Evolutionary conservation across 2,329 filamentous ascomycete genomes (phyloP).

Genomic region (Ophiocordyceps camponoti-leonardi): DNA sequence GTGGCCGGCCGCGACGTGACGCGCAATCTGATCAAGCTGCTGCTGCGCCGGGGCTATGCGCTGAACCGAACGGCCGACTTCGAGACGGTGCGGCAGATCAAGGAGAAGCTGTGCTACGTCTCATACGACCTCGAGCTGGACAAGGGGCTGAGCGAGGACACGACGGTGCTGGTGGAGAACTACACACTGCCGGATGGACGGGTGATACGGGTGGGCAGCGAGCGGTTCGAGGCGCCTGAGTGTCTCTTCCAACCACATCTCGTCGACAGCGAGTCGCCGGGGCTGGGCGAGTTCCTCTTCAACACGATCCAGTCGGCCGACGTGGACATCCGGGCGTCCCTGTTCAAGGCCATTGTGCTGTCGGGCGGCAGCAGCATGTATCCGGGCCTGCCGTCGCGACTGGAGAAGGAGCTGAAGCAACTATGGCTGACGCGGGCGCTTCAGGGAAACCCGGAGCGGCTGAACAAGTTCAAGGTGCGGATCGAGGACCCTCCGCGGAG

Average conservation of each 20-base stretch:
- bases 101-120: constrained; percentile 99
- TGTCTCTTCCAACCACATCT: constrained; percentile 97
- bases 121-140: constrained; percentile 96
- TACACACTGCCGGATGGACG: constrained; percentile 95
- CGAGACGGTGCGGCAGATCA: constrained; percentile 96
- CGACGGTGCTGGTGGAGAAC: constrained; percentile 89
- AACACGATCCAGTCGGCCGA: constrained; percentile 96
- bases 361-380: constrained; percentile 99
- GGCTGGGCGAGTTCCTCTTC: constrained; percentile 93
- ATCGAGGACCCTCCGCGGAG: constrained; percentile 94
- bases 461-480: constrained; percentile 98
- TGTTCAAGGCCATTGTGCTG: constrained; percentile 95
- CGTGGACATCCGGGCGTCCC: constrained; percentile 79
- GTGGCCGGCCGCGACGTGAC: constrained; percentile 95
- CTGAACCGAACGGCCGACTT: constrained; percentile 98
- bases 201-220: constrained; percentile 88
- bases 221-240: constrained; percentile 94
- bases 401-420: constrained; percentile 99
- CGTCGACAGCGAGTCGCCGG: constrained; percentile 92
- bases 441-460: constrained; percentile 75
- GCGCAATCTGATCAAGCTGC: constrained; percentile 90
- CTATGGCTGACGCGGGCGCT: constrained; percentile 89
- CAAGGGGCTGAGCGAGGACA: constrained; percentile 91
- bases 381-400: constrained; percentile 76
- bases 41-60: constrained; percentile 85